A percentile compares a stretch with the other conserved stretches of the same genome.
Conservation (phyloP, 139 green algal species). For the Asterochloris sp. region DNA sequence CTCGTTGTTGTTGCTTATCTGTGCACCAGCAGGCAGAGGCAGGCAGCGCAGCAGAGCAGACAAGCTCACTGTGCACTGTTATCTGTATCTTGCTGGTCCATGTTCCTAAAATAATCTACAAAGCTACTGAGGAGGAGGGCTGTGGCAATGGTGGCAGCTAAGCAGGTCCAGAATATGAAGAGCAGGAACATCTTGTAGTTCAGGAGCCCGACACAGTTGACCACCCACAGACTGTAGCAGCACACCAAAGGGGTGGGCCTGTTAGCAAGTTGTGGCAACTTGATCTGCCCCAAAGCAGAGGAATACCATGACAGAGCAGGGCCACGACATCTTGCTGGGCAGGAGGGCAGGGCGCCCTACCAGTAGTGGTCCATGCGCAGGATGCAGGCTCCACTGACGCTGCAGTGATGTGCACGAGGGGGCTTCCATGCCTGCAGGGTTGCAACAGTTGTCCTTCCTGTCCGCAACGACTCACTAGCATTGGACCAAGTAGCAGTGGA, state of each 20-base stretch:
- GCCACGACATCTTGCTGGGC: too few species aligned
- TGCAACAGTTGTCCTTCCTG: neutral
- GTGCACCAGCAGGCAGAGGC: neutral
- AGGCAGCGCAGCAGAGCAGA: neutral
- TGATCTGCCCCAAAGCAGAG: neutral
- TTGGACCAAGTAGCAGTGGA: neutral
- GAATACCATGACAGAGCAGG: neutral
- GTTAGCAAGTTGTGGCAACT: neutral
- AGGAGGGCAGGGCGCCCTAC: neutral
- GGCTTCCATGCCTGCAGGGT: constrained; percentile 80
- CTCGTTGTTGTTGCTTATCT: neutral
- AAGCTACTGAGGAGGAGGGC: constrained; percentile 34
- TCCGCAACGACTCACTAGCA: neutral
- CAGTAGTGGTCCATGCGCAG: constrained; percentile 91
- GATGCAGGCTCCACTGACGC: constrained; percentile 80
- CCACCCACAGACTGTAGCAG: constrained; percentile 64
- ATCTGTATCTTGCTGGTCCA: neutral
- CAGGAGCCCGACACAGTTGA: constrained; percentile 88
- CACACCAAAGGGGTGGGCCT: neutral
- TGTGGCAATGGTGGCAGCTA: constrained; percentile 41
- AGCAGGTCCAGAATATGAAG: constrained; percentile 78
- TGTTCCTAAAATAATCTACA: constrained; percentile 55
- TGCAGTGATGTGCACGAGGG: constrained; percentile 88
- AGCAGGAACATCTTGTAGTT: constrained; percentile 98
- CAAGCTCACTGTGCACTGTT: constrained; percentile 3